Evolutionary conservation across 345 rosid species (phyloP), one percentile per base, ranked within the genome.

Genomic region (Rubroshorea leprosula): DNA sequence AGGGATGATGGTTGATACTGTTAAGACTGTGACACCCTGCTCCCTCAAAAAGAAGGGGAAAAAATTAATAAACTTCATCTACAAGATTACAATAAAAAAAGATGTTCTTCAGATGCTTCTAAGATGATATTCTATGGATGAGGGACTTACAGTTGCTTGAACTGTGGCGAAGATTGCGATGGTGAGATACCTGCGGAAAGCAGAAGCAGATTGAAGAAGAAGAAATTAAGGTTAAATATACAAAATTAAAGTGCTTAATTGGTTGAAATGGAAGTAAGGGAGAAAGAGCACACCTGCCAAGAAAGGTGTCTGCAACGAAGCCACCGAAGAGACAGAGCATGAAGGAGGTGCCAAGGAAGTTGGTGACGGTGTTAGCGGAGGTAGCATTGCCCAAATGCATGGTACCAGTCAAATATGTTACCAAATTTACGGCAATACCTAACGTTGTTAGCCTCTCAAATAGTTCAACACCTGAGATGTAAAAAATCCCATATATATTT

Each of bases 261-360:
- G 35, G 4, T 35, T 8, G 11, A 2, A 6, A 17, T 23, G 2
- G 10, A 18, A 48, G 45, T 45, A 17, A 10, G 53, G 25, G 29
- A 48, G 1, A 13, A 49, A 4, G 11, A 6, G 5, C 35, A 23
- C 13, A 87, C 95, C 98, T 82, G 70, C 99, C 99, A n/a, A 93
- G 97, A 65, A 83, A 93, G 45, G 99, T 83, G 64, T 93, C 99
- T 0, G 97, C 99, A 1, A 93, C 45, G 58, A 93, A 93, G 49
- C 99, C 99, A 55, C 99, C 97, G 5, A 89, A 80, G 58, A 93
- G 78, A 64, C 97, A 86, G 43, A 93, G 83, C 97, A 93, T 85
- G 80, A 93, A 93, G 31, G 99, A 84, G 48, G 96, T 89, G 65
- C 99, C 99, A 0, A 89, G 64, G 80, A 93, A 93, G 74, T 93